Base-by-base conservation (phyloP, 306 rosid species). In the Rosa lucieae region DNA sequence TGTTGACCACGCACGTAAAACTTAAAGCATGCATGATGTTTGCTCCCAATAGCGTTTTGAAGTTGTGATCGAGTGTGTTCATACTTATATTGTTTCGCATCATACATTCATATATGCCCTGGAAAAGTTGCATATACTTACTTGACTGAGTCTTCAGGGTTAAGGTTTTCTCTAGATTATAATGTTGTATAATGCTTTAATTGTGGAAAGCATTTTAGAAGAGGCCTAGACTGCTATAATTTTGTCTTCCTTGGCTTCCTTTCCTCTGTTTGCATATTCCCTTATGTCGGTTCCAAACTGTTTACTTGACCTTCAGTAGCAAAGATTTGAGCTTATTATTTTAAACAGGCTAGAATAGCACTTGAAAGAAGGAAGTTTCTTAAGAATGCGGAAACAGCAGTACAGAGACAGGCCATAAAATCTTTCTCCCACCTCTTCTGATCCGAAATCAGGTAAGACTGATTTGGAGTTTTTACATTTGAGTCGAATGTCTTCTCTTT, bases 231-330 rank as follows among this genome's bases (percentile, higher is more conserved):
- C 75, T 72, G 53, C 32, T 70, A 21, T 46, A 42, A 3, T 67
- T 12, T 46, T 6, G 56, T 12, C 29, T 26, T 26, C 29, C 29
- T 26, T 26, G 29, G 29, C 32, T 81, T 55, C 9, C 67, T 74
- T 74, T 40, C 78, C 49, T 56, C 78, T 35, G 37, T 76, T 70
- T 82, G 39, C 55, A 56, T 82, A 43, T 47, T 48, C 37, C 46
- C 39, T 68, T 35, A 73, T 47, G 66, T n/a, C n/a, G n/a, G n/a
- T n/a, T n/a, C n/a, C n/a, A n/a, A n/a, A n/a, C n/a, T n/a, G n/a
- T n/a, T n/a, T n/a, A n/a, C n/a, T n/a, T n/a, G n/a, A n/a, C n/a
- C n/a, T n/a, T n/a, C n/a, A n/a, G n/a, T n/a, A n/a, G n/a, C n/a
- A n/a, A n/a, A n/a, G n/a, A n/a, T n/a, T n/a, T n/a, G n/a, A n/a